These are phyloP conservation scores for Trichocladium uniseriatum DNA, from an alignment of 495 filamentous ascomycete genomes.

Conservation along the genomic window DNA sequence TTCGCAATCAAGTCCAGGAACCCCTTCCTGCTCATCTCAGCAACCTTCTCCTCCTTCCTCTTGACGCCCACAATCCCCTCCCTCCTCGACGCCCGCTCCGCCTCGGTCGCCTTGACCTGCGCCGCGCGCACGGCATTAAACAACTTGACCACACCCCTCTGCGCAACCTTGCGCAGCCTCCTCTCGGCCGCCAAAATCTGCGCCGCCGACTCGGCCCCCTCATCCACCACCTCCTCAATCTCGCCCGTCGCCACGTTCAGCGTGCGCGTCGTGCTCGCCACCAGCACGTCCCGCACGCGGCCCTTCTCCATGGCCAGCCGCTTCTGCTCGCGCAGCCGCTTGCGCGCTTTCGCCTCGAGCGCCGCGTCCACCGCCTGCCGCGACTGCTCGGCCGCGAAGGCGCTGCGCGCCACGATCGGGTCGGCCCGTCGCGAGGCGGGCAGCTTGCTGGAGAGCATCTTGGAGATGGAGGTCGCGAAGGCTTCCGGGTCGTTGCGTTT, in stretches of 20 bases:
- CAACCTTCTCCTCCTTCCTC: conserved; percentile 71
- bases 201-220: conserved; percentile 37
- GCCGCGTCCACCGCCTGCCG: conserved; percentile 60
- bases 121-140: conserved; percentile 93
- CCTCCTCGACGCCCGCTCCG: conserved; percentile 54
- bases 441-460: conserved; percentile 82
- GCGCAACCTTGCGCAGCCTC: conserved; percentile 71
- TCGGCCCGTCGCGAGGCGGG: conserved; percentile 70
- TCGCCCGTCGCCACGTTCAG: conserved; percentile 37
- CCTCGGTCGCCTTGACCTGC: conserved; percentile 74
- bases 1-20: conserved; percentile 86
- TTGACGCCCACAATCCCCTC: conserved; percentile 66
- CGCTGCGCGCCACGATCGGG: conserved; percentile 77
- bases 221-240: conserved; percentile 30
- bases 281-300: conserved; percentile 71
- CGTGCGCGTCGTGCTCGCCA: conserved; percentile 33
- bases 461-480: conserved; percentile 84
- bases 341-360: conserved; percentile 70
- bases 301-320: conserved; percentile 75
- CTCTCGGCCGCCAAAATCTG: conserved; percentile 70
- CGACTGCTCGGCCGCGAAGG: conserved; percentile 53
- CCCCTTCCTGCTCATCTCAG: conserved; percentile 91
- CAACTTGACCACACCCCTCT: conserved; percentile 85
- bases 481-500: conserved; percentile 86
- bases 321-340: conserved; percentile 71